Evolutionary conservation across 2,329 filamentous ascomycete species (phyloP).

Genomic region (Cyclaneusma minus): DNA sequence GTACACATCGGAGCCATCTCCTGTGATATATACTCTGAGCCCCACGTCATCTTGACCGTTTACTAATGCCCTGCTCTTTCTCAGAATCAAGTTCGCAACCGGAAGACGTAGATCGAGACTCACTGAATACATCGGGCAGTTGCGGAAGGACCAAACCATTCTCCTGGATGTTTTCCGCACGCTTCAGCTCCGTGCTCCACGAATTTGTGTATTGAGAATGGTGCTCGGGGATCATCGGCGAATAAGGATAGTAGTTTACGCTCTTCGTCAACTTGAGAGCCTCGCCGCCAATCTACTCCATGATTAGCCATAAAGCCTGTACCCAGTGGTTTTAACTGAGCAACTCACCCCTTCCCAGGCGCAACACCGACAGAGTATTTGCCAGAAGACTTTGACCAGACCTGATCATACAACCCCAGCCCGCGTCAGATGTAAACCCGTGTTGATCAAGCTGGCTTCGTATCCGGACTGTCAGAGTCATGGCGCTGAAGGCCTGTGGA

Average conservation of each 20-base stretch:
- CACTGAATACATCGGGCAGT: slow-evolving; percentile 90
- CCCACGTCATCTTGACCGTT: slow-evolving; percentile 44
- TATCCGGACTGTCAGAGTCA: slow-evolving; percentile 75
- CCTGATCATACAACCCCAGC: slow-evolving; percentile 98
- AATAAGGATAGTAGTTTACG: slow-evolving; percentile 63
- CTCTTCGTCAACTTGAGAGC: slow-evolving; percentile 42
- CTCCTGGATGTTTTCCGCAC: slow-evolving; percentile 87
- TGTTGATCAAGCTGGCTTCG: slow-evolving; percentile 66
- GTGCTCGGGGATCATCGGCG: slow-evolving; percentile 70
- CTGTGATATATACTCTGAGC: slow-evolving; percentile 75
- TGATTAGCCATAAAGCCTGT: slow-evolving; percentile 3
- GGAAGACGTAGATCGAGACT: slow-evolving; percentile 18
- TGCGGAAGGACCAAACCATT: slow-evolving; percentile 98
- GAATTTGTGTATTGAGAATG: slow-evolving; percentile 91
- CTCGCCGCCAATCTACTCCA: slow-evolving; percentile 58
- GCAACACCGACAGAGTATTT: slow-evolving; percentile 60
- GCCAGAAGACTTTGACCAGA: slow-evolving; percentile 88
- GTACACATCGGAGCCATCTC: slow-evolving; percentile 83
- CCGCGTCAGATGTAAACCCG: slow-evolving; percentile 84
- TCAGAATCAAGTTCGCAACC: slow-evolving; percentile 6
- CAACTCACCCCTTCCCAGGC: slow-evolving; percentile 61
- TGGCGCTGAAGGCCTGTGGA: slow-evolving; percentile 49
- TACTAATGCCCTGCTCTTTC: slow-evolving; percentile 48
- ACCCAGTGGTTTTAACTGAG: background rate
- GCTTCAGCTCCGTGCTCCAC: slow-evolving; percentile 73